Evolutionary conservation across 1,139 yeast species (phyloP).

Genomic region (Geotrichum phurueaensis): DNA sequence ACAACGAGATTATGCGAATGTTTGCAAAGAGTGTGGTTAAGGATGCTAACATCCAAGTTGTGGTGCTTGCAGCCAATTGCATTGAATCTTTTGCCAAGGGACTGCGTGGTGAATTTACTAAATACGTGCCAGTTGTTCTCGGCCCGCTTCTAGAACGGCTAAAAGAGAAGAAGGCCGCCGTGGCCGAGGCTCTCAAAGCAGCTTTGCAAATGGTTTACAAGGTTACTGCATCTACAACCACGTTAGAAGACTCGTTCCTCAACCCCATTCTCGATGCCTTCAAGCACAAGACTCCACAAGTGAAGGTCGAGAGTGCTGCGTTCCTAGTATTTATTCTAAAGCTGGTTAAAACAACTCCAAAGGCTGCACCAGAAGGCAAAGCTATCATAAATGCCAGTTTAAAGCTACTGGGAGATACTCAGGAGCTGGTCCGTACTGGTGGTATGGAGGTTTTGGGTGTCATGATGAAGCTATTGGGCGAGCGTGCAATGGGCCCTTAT

Average conservation of each 20-base stretch:
- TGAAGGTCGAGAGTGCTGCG: conserved; percentile 62
- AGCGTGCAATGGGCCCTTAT: conserved; percentile 53
- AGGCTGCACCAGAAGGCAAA: conserved; percentile 46
- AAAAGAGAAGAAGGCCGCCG: conserved; percentile 80
- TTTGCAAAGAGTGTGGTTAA: conserved; percentile 64
- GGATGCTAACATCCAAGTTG: conserved; percentile 89
- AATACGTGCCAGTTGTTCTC: conserved; percentile 51
- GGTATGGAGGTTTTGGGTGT: conserved; percentile 79
- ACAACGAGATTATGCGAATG: conserved; percentile 50
- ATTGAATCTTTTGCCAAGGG: conserved; percentile 62
- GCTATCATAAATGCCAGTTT: conserved; percentile 49
- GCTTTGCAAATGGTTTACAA: conserved; percentile 63
- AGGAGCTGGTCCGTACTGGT: conserved; percentile 75
- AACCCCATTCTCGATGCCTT: conserved; percentile 56
- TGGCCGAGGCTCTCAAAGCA: conserved; percentile 58
- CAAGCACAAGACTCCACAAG: conserved; percentile 78
- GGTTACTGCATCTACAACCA: conserved; percentile 21
- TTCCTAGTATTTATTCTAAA: conserved; percentile 62
- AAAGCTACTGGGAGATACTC: conserved; percentile 70
- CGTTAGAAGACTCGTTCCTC: conserved; percentile 37
- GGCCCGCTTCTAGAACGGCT: conserved; percentile 71
- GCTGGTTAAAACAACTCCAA: conserved; percentile 47
- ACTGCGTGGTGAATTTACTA: conserved; percentile 49
- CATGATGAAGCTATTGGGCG: conserved; percentile 75
- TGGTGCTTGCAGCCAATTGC: conserved; percentile 70